A percentile compares a stretch with the other conserved stretches of the same genome.
Evolutionary conservation across 1,139 yeast species (phyloP).

Genomic region (Spathaspora sp.): DNA sequence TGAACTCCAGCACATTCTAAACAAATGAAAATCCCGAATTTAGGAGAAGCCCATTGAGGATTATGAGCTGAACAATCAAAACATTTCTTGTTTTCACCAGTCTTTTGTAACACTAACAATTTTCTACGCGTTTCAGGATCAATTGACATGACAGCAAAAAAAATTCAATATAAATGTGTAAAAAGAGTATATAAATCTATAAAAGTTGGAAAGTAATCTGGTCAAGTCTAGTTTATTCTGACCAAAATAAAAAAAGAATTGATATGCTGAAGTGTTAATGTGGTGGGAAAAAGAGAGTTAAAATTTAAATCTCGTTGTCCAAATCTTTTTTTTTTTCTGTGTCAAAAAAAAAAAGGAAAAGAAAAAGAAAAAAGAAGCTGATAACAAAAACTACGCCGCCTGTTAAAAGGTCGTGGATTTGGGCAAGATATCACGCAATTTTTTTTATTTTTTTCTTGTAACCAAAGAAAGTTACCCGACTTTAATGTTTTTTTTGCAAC

Average conservation of each 20-base stretch:
- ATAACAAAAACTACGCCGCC: too few relatives aligned
- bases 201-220: neutral
- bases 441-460: neutral
- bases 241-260: neutral
- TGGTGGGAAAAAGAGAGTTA: neutral
- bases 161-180: neutral
- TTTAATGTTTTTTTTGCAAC: neutral
- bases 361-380: neutral
- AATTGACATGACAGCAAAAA: constrained; percentile 52
- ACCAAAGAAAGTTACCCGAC: neutral
- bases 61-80: constrained; percentile 94
- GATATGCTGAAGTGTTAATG: neutral
- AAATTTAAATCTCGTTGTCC: neutral
- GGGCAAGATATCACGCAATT: too few relatives aligned
- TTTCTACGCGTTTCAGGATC: constrained; percentile 90
- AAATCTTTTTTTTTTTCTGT: neutral
- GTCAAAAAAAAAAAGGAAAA: neutral
- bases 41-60: constrained; percentile 99
- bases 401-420: neutral
- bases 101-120: constrained; percentile 74
- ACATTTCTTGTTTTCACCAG: constrained; percentile 83
- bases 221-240: neutral
- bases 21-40: constrained; percentile 94
- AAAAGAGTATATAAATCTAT: neutral
- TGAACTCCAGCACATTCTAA: constrained; percentile 97